Conservation (phyloP, 306 rosid species). For the Corylus avellana region DNA sequence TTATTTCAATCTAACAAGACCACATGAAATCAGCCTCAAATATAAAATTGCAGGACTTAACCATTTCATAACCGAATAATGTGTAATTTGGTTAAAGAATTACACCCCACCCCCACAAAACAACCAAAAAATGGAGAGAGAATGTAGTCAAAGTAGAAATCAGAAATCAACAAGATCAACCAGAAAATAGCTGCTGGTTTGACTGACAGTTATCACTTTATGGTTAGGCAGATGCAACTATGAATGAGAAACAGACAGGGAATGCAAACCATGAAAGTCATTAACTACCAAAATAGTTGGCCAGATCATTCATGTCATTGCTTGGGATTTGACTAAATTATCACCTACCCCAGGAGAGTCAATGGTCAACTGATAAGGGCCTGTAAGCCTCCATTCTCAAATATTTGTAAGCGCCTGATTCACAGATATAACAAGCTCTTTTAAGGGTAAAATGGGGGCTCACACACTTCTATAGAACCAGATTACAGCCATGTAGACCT, state of each 20-base stretch:
- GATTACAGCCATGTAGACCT: not conserved
- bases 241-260: not conserved
- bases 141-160: no score
- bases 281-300: not conserved
- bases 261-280: not conserved
- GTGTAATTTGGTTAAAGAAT: not conserved
- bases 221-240: not conserved
- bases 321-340: not conserved
- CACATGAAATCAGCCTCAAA: not conserved
- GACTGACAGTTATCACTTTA: not conserved
- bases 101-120: no score
- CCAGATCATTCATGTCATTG: not conserved
- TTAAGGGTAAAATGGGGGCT: not conserved
- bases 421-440: not conserved
- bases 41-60: not conserved
- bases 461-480: not conserved
- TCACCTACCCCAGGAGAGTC: not conserved
- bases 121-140: no score
- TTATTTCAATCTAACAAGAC: constrained; percentile 60
- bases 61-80: not conserved
- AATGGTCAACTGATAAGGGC: not conserved
- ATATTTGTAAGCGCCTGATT: not conserved
- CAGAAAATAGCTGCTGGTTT: not conserved
- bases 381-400: not conserved
- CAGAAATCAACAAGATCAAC: no score